A percentile compares a stretch with the other conserved stretches of the same genome.
These are phyloP conservation scores for Coriolopsis trogii DNA, from an alignment of 1,284 basidiomycete species.

Conservation along the genomic window DNA sequence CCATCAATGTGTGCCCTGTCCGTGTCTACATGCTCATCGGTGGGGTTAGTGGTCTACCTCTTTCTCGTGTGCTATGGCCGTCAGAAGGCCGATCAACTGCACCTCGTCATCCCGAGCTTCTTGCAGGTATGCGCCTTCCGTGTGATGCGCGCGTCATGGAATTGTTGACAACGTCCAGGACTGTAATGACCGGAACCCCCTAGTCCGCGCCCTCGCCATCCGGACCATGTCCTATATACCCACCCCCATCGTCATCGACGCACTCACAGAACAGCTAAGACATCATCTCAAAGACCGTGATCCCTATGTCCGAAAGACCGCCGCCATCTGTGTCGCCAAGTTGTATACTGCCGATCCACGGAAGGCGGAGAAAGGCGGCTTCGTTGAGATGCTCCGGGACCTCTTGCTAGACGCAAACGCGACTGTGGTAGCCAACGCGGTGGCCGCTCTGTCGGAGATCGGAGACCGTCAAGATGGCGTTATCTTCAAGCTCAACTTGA, in stretches of 20 bases:
- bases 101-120: conserved; percentile 87
- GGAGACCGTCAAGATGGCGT: conserved; percentile 90
- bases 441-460: conserved; percentile 92
- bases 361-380: conserved; percentile 82
- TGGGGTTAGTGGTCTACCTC: conserved; percentile 85
- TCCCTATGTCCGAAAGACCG: conserved; percentile 96
- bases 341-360: conserved; percentile 86
- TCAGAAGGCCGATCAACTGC: conserved; percentile 86
- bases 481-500: conserved; percentile 82
- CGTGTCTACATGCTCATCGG: neutral
- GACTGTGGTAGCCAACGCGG: conserved; percentile 93
- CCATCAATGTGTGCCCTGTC: neutral
- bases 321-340: conserved; percentile 93
- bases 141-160: neutral
- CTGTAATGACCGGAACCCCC: conserved; percentile 89
- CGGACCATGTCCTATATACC: conserved; percentile 97
- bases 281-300: conserved; percentile 90
- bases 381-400: conserved; percentile 85
- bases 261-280: conserved; percentile 82
- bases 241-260: conserved; percentile 78
- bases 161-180: conserved; percentile 56
- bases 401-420: conserved; percentile 93
- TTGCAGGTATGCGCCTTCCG: conserved; percentile 61
- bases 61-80: conserved; percentile 93
- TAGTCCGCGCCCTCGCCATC: conserved; percentile 91